A percentile compares a stretch with the other conserved stretches of the same genome.
phyloP scores from a whole-genome alignment of 176 grass and related monocot species.

The Elaeis guineensis region DNA sequence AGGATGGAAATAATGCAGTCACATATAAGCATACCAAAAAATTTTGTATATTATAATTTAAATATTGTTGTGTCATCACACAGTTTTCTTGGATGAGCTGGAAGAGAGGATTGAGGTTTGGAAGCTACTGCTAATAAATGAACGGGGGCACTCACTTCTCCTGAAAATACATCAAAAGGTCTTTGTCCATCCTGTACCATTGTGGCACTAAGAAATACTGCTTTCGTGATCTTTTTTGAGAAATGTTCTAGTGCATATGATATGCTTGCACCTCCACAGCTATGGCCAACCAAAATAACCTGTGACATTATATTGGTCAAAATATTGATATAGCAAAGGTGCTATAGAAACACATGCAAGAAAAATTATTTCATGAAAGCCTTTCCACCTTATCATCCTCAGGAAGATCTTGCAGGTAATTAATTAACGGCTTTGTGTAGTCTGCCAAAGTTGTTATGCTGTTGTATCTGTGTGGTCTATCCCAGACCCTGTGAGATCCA shows the following conservation, averaged over 20 bases:
- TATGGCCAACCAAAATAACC: conserved; percentile 92
- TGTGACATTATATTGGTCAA: conserved; percentile 17
- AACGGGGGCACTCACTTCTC: conserved; percentile 38
- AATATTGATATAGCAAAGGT: no score
- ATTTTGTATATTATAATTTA: no score
- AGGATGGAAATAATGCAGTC: no score
- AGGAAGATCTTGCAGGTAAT: conserved; percentile 60
- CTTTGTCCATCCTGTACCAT: conserved; percentile 92
- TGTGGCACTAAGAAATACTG: conserved; percentile 73
- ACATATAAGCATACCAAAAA: no score
- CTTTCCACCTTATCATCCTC: conserved; percentile 41
- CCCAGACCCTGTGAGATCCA: conserved; percentile 86
- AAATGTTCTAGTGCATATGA: conserved; percentile 65
- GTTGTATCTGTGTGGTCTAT: conserved; percentile 72
- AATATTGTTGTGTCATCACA: neutral
- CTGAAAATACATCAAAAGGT: conserved; percentile 75
- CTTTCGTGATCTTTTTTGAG: conserved; percentile 83
- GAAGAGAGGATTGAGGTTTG: neutral
- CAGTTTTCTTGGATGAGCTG: neutral
- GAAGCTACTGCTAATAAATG: no score
- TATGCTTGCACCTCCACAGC: conserved; percentile 82
- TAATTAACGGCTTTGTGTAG: conserved; percentile 75
- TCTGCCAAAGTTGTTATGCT: conserved; percentile 69
- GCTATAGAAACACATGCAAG: no score
- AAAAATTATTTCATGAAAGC: neutral